Conservation (phyloP, 305 asterid genomes). For the Fraxinus paxiana region DNA sequence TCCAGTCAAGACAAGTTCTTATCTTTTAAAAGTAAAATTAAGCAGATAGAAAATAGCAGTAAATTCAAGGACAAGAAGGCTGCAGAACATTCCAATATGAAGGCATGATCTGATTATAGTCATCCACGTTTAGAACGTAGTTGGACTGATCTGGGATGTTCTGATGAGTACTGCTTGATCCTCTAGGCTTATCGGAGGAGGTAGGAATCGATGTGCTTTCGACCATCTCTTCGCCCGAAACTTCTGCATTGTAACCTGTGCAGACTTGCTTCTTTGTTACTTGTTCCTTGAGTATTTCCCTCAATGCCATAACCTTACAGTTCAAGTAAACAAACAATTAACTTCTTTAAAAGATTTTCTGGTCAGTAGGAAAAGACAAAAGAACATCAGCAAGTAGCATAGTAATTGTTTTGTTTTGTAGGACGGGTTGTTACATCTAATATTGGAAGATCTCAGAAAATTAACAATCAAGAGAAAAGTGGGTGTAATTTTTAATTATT, state of each 20-base stretch:
- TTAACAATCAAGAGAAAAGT: neutral
- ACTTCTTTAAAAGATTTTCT: neutral
- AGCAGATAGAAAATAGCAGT: neutral
- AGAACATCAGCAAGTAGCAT: neutral
- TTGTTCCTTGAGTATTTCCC: slow-evolving; percentile 30
- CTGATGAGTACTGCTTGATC: neutral
- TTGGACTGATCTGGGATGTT: slow-evolving; percentile 17
- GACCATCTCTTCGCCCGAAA: slow-evolving; percentile 11
- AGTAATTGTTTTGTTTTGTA: neutral
- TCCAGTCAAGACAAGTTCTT: neutral
- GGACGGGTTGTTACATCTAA: neutral
- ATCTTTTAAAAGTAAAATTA: neutral
- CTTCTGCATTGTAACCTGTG: slow-evolving; percentile 22
- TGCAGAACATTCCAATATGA: slow-evolving; percentile 20
- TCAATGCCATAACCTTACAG: slow-evolving; percentile 30
- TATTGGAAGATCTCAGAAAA: neutral
- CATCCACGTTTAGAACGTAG: slow-evolving; percentile 29
- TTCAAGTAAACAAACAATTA: neutral
- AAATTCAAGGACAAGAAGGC: slow-evolving; percentile 12
- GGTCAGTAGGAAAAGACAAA: neutral
- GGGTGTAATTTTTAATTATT: neutral
- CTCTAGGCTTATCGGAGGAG: slow-evolving; percentile 8
- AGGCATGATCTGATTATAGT: slow-evolving; percentile 23
- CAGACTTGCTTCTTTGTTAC: slow-evolving; percentile 23
- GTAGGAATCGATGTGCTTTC: slow-evolving; percentile 28